Conservation (phyloP, 441 rosid species). For the Eruca vesicaria region DNA sequence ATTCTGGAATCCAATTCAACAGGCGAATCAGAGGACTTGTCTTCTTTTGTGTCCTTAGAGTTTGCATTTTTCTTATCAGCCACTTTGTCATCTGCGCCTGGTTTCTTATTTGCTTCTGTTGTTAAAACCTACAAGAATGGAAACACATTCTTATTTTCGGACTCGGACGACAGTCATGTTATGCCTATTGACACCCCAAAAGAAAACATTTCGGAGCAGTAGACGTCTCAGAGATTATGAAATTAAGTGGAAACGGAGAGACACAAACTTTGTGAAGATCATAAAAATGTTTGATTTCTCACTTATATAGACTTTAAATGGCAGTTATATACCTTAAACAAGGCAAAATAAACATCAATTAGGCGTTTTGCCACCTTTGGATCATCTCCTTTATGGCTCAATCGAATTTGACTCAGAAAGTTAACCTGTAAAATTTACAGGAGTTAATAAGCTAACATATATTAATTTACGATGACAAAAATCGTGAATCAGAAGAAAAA, state of each 20-base stretch:
- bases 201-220: background rate
- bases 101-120: conserved; percentile 51
- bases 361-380: conserved; percentile 88
- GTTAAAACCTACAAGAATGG: conserved; percentile 61
- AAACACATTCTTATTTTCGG: conserved; percentile 12
- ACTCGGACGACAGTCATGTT: background rate
- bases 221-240: conserved; percentile 3
- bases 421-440: conserved; percentile 59
- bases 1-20: conserved; percentile 93
- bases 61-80: conserved; percentile 30
- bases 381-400: conserved; percentile 82
- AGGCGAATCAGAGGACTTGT: conserved; percentile 55
- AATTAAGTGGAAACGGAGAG: conserved; percentile 1
- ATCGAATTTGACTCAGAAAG: conserved; percentile 85
- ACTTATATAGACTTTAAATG: background rate
- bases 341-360: conserved; percentile 90
- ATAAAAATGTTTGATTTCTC: background rate
- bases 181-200: background rate
- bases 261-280: background rate
- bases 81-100: conserved; percentile 38
- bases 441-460: conserved; percentile 1
- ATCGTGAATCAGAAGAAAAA: background rate
- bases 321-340: conserved; percentile 69
- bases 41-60: conserved; percentile 41
- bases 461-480: background rate